Base-by-base conservation (phyloP, 306 rosid species). In the Trifolium dubium region DNA sequence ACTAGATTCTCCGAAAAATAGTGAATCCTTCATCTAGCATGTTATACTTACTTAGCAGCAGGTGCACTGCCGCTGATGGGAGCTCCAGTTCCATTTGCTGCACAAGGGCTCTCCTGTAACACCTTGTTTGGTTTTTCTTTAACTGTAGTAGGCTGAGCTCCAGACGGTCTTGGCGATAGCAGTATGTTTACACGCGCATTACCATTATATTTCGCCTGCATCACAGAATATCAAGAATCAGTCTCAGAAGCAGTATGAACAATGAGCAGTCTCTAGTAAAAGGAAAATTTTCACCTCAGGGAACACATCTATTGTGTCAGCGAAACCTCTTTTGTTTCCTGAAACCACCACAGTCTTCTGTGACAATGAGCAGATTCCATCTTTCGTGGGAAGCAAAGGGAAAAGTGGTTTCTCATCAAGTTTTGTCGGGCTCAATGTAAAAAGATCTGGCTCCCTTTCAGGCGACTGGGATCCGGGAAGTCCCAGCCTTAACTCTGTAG, bases 401-500 rank as follows among this genome's bases (percentile, higher is more conserved):
- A 92, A 90, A 56, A 90, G 79, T 2, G 89, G 89, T 69, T 90
- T 92, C 88, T 88, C 94, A 3, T 89, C 96, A 34, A 82, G 86
- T 50, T 90, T 81, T 55, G 82, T 59, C 13, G 89, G 40, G 76
- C 69, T 72, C 56, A 74, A 71, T 71, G 83, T 65, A 80, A 81
- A 84, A 73, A 78, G 67, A 64, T 84, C 95, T 0, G 66, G 49
- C 67, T 78, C 87, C 74, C 92, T 81, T 75, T 84, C 92, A 7
- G 94, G 96, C 23, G 98, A 90, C 63, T 84, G 92, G 78, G 94
- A 92, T 85, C 92, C 93, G 65, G 98, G 98, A 77, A 92, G 94
- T 62, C 96, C 96, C 6, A 92, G 93, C 81, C 91, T 85, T 85
- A 90, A 80, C 75, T 92, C 98, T 0, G 98, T 90, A 35, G 98